Evolutionary conservation across 106 monocot genomes (phyloP), one percentile per base, ranked within the genome.

Genomic region (Dioscorea alata): DNA sequence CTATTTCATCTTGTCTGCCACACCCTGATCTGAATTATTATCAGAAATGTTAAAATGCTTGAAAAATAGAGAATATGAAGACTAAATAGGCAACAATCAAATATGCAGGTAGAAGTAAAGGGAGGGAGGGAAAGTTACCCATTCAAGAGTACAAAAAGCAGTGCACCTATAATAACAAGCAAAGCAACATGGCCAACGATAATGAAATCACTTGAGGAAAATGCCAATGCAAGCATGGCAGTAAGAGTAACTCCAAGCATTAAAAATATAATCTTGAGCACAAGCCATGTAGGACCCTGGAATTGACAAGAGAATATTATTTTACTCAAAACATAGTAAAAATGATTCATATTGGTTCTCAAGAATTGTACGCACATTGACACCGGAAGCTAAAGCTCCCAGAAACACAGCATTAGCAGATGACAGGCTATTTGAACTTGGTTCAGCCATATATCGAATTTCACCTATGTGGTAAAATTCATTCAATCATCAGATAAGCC

Each of bases 371-470:
- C 92, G 0, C 4, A 93, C 92, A 72, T 93, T 93, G 24, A 93
- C 93, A 69, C 93, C 93, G 35, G 93, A 66, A 64, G 93, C 76
- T 67, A 93, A 76, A 63, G 93, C 93, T 69, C 93, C 93, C 76
- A 89, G 48, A 65, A 93, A 48, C 48, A 93, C 93, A 71, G 93
- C 93, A 59, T 89, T 59, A 42, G 82, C 76, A 71, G 93, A 86
- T 63, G 93, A 93, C 16, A 93, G 4, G 15, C 66, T 76, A 63
- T 70, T 84, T 59, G 73, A 54, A 16, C 57, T 54, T 22, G 65
- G 34, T 61, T 59, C 65, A 35, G 69, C 79, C 88, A 92, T 88
- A 57, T 23, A 16, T 4, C 53, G 24, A 6, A 31, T 25, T 51
- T 25, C 31, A 20, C 23, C 73, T 23, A 14, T 71, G 12, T 28